These are phyloP conservation scores for Xylaria multiplex DNA, from an alignment of 2,329 filamentous ascomycete genomes.

Conservation along the genomic window DNA sequence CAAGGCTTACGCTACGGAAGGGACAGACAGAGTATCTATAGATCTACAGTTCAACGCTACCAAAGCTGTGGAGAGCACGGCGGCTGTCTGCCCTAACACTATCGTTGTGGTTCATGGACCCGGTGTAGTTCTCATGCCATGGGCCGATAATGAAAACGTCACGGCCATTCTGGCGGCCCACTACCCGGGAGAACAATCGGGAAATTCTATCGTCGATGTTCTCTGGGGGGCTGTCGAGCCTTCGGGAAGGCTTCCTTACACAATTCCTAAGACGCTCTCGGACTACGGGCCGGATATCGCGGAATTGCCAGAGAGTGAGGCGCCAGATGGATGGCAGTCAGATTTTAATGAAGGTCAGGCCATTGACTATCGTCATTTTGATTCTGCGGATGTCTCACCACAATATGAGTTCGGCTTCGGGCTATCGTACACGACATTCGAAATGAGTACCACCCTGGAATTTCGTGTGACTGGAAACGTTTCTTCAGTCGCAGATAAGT, in stretches of 20 bases:
- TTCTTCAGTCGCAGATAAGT: conserved; percentile 44
- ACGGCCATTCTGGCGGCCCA: conserved; percentile 70
- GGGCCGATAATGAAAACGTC: conserved; percentile 67
- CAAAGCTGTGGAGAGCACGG: conserved; percentile 64
- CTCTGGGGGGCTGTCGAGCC: conserved; percentile 71
- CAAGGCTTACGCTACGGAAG: conserved; percentile 74
- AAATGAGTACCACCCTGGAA: conserved; percentile 59
- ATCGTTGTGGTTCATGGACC: conserved; percentile 69
- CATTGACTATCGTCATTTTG: conserved; percentile 75
- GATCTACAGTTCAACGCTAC: conserved; percentile 70
- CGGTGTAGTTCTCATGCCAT: conserved; percentile 66
- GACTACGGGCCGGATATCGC: conserved; percentile 57
- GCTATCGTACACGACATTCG: conserved; percentile 62
- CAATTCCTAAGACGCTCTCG: conserved; percentile 68
- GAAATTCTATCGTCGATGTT: conserved; percentile 68
- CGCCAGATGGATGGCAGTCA: conserved; percentile 55
- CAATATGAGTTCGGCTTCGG: conserved; percentile 74
- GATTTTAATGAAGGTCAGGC: conserved; percentile 71
- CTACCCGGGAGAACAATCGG: conserved; percentile 69
- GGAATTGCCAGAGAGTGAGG: conserved; percentile 52
- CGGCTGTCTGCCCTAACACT: conserved; percentile 60
- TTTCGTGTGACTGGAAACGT: conserved; percentile 36
- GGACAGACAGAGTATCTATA: conserved; percentile 64
- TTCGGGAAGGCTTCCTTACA: conserved; percentile 72
- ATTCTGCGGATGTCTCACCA: conserved; percentile 66